Evolutionary conservation across 73 alveolate genomes (phyloP).

Genomic region (Paramecium pentaurelia): DNA sequence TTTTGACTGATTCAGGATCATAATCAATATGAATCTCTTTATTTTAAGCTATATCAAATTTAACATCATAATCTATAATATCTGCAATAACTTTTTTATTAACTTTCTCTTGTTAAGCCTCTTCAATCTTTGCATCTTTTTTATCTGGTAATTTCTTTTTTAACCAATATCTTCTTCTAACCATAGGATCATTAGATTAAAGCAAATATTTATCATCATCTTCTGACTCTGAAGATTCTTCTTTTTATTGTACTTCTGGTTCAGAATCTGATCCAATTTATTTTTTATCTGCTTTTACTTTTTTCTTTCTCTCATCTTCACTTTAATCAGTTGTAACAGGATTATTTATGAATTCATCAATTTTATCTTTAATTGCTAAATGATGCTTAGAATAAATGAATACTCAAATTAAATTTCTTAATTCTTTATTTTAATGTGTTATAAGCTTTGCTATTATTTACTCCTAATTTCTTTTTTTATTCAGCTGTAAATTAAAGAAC

Average conservation of each 20-base stretch:
- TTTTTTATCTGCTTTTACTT: not conserved
- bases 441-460: not conserved
- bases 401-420: not conserved
- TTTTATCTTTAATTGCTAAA: not conserved
- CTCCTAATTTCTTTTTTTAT: constrained; percentile 29
- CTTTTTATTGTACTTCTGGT: not conserved
- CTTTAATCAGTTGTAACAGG: constrained; percentile 1
- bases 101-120: not conserved
- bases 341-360: not conserved
- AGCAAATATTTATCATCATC: constrained; percentile 25
- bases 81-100: not conserved
- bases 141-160: not conserved
- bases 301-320: not conserved
- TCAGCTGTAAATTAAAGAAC: not conserved
- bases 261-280: not conserved
- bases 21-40: not conserved
- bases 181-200: constrained; percentile 27
- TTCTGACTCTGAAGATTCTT: constrained; percentile 22
- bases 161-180: constrained; percentile 41
- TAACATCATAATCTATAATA: not conserved
- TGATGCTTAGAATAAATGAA: not conserved
- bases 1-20: not conserved
- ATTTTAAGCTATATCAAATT: constrained; percentile 19
- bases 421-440: not conserved
- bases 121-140: not conserved